phyloP scores from a whole-genome alignment of 139 green algal species.

The Auxenochlorella protothecoides region DNA sequence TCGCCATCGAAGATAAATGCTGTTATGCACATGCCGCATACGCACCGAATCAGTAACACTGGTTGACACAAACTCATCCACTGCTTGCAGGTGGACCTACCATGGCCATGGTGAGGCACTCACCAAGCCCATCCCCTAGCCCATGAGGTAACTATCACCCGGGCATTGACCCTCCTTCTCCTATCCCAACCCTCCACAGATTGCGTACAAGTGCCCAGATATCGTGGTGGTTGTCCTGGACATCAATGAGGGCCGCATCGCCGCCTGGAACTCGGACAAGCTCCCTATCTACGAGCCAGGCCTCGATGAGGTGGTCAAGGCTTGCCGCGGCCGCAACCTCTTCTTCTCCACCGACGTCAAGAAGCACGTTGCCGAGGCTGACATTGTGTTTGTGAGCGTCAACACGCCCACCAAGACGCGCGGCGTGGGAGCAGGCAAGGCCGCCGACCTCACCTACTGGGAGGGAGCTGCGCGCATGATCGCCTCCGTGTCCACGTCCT shows the following conservation, averaged over 20 bases:
- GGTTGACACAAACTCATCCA: neutral
- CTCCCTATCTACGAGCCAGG: slow-evolving; percentile 98
- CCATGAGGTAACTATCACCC: too few relatives aligned
- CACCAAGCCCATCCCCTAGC: neutral
- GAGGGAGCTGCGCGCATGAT: slow-evolving; percentile 92
- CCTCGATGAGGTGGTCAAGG: slow-evolving; percentile 85
- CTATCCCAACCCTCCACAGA: slow-evolving; percentile 18
- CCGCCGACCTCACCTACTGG: slow-evolving; percentile 99
- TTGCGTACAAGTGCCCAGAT: slow-evolving; percentile 90
- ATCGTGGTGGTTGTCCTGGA: slow-evolving; percentile 92
- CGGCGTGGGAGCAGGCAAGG: slow-evolving; percentile 91
- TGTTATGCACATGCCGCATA: too few relatives aligned
- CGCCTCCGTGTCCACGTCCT: slow-evolving; percentile 63
- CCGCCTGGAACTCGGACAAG: slow-evolving; percentile 91
- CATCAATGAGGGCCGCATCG: slow-evolving; percentile 74
- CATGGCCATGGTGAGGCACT: slow-evolving; percentile 50
- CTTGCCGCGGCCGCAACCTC: slow-evolving; percentile 75
- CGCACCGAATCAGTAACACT: neutral
- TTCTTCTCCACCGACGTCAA: slow-evolving; percentile 94
- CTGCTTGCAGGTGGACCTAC: slow-evolving; percentile 37
- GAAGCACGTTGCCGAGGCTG: slow-evolving; percentile 86
- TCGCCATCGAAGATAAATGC: neutral
- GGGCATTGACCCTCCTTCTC: neutral
- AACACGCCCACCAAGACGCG: slow-evolving; percentile 98
- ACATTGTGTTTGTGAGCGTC: slow-evolving; percentile 97